Percentiles rank a stretch among this genome's conserved stretches.
These are phyloP conservation scores for Penicillium digitatum DNA, from an alignment of 2,329 filamentous ascomycete species.

Conservation along the genomic window DNA sequence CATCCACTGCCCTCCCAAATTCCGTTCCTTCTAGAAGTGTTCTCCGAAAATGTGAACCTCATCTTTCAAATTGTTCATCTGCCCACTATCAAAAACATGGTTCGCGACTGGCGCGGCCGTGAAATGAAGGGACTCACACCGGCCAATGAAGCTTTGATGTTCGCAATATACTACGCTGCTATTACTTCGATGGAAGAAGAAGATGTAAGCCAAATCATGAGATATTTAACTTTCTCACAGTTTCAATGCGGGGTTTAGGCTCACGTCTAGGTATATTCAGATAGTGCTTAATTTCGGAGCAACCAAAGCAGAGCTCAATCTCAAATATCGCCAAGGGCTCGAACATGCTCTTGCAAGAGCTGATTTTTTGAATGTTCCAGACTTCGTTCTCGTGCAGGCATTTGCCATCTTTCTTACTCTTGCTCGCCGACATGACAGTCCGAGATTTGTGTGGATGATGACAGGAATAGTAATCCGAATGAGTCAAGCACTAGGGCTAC, in stretches of 20 bases:
- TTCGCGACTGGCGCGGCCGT: constrained; percentile 34
- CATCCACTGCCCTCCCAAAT: constrained; percentile 55
- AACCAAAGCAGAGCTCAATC: constrained; percentile 19
- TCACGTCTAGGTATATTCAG: neutral
- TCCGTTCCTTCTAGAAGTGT: constrained; percentile 52
- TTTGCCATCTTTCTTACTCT: constrained; percentile 18
- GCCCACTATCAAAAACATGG: constrained; percentile 29
- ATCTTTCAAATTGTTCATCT: constrained; percentile 31
- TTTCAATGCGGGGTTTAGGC: neutral
- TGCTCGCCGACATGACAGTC: constrained; percentile 21
- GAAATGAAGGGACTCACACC: constrained; percentile 36
- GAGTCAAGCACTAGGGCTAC: constrained; percentile 19
- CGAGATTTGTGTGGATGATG: constrained; percentile 26
- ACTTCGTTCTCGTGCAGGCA: constrained; percentile 19
- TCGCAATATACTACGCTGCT: constrained; percentile 56
- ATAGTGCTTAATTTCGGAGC: constrained; percentile 18
- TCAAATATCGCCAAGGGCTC: constrained; percentile 17
- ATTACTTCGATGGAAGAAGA: constrained; percentile 57
- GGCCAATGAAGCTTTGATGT: constrained; percentile 52
- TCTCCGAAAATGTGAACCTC: constrained; percentile 51
- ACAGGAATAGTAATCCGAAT: constrained; percentile 20
- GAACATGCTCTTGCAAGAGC: constrained; percentile 22
- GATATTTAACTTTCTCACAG: neutral
- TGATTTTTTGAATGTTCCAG: constrained; percentile 20
- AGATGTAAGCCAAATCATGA: constrained; percentile 44